These are phyloP conservation scores for Endoconidiophora polonica DNA, from an alignment of 2,329 filamentous ascomycete genomes.

Conservation along the genomic window DNA sequence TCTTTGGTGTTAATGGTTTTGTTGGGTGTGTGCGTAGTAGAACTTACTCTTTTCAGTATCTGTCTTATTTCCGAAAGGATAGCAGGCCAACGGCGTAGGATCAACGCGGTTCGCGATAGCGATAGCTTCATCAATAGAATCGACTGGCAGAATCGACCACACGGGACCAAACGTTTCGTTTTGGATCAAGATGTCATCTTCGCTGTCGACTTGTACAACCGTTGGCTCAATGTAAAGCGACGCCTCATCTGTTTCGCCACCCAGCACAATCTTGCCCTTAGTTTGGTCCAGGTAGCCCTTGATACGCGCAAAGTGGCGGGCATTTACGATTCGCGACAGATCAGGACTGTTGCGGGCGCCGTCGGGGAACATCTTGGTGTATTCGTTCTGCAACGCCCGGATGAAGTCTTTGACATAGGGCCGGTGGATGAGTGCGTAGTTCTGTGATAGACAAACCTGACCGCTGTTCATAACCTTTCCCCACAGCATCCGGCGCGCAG, in stretches of 20 bases:
- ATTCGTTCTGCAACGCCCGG: constrained; percentile 51
- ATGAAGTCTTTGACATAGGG: constrained; percentile 57
- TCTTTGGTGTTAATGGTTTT: not conserved
- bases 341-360: constrained; percentile 66
- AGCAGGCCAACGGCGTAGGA: constrained; percentile 68
- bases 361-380: constrained; percentile 67
- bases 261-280: constrained; percentile 70
- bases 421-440: constrained; percentile 75
- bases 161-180: constrained; percentile 92
- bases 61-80: constrained; percentile 65
- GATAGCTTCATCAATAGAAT: constrained; percentile 74
- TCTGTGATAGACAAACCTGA: constrained; percentile 84
- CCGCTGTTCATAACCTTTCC: constrained; percentile 75
- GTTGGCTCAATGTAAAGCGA: constrained; percentile 83
- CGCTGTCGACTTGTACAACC: constrained; percentile 63
- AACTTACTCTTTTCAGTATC: constrained; percentile 57
- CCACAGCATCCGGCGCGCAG: constrained; percentile 75
- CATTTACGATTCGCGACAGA: constrained; percentile 66
- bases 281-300: constrained; percentile 82
- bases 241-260: constrained; percentile 65
- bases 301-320: constrained; percentile 60
- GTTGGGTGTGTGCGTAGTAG: not conserved
- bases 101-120: constrained; percentile 64
- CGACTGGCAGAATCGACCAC: constrained; percentile 63
- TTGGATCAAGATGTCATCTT: constrained; percentile 59